Evolutionary conservation across 768 basidiomycete genomes (phyloP).

Genomic region (Suillus brevipes): DNA sequence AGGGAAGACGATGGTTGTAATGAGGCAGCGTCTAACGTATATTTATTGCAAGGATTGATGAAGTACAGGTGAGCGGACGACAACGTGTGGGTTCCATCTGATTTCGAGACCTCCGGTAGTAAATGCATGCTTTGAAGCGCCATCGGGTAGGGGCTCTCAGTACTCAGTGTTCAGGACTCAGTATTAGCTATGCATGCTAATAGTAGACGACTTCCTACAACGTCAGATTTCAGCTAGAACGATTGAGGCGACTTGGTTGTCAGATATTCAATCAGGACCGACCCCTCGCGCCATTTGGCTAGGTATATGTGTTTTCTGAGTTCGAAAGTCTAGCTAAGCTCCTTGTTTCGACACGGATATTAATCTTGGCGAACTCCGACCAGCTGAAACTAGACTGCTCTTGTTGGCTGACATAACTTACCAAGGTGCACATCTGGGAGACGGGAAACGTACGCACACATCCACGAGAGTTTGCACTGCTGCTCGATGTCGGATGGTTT

Average conservation of each 20-base stretch:
- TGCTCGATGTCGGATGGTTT: neutral
- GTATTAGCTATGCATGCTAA: too few species aligned
- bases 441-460: neutral
- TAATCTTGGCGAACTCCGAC: neutral
- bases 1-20: neutral
- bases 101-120: neutral
- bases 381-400: neutral
- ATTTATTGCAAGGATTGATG: neutral
- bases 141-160: too few species aligned
- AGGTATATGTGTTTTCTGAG: neutral
- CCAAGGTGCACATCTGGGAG: neutral
- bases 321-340: neutral
- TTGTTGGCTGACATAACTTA: neutral
- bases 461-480: neutral
- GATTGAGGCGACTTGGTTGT: neutral
- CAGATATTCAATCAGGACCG: neutral
- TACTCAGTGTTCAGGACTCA: too few species aligned
- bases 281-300: neutral
- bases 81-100: neutral
- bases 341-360: neutral
- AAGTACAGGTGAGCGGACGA: neutral
- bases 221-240: too few species aligned
- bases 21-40: neutral
- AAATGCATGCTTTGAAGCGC: too few species aligned
- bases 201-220: too few species aligned